Conservation (phyloP, 257 asterid genomes). For the Oldenlandia corymbosa region DNA sequence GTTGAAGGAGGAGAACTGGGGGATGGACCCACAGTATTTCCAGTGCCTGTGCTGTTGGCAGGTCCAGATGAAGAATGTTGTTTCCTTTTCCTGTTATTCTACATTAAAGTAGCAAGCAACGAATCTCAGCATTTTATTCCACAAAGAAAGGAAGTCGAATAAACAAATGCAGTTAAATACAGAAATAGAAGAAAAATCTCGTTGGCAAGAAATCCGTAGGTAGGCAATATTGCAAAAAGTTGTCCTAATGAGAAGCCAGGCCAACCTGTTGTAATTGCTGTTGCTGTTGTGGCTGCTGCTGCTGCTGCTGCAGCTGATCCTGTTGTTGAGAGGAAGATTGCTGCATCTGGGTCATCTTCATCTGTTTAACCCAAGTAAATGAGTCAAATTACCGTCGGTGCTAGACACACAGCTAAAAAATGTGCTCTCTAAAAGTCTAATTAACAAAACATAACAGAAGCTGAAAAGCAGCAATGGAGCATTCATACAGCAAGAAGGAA, state of each 20-base stretch:
- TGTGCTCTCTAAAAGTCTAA: not conserved
- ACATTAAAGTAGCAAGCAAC: conserved; percentile 19
- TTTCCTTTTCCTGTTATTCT: conserved; percentile 86
- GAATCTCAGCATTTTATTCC: not conserved
- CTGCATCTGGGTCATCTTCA: conserved; percentile 51
- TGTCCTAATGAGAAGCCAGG: conserved; percentile 1
- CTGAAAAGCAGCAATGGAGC: not conserved
- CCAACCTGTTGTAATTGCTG: conserved; percentile 41
- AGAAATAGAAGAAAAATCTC: not conserved
- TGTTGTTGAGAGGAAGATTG: conserved; percentile 53
- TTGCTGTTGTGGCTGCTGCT: conserved; percentile 21
- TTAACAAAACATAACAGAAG: not conserved
- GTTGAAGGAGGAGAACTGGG: conserved; percentile 81
- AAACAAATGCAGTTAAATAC: not conserved
- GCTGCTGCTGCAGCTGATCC: conserved; percentile 49
- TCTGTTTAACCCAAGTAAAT: conserved; percentile 21
- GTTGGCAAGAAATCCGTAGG: not conserved
- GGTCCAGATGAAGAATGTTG: conserved; percentile 92
- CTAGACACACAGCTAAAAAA: not conserved
- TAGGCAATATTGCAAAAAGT: not conserved
- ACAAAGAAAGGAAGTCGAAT: not conserved
- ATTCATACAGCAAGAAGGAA: not conserved
- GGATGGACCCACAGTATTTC: conserved; percentile 42
- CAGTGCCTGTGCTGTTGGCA: conserved; percentile 47
- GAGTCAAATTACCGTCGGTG: conserved; percentile 1